Conservation (phyloP, 2,329 filamentous ascomycete genomes). For the Fusarium virguliforme region DNA sequence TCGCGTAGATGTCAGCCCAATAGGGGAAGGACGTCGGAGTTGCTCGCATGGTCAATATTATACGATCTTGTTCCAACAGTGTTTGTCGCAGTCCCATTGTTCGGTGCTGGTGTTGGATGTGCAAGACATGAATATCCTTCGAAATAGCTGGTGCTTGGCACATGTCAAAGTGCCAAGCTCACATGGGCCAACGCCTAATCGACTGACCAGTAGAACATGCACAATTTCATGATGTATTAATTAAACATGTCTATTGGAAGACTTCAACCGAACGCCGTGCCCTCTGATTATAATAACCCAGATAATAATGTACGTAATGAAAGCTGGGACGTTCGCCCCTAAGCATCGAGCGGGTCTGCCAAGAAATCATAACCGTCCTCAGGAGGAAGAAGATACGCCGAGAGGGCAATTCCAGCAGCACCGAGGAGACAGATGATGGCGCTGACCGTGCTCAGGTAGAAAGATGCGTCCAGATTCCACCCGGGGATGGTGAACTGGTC, state of each 20-base stretch:
- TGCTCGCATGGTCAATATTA: too few relatives aligned
- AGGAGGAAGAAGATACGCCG: conserved; percentile 79
- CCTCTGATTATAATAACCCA: conserved; percentile 10
- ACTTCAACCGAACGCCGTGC: conserved; percentile 24
- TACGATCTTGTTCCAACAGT: not conserved
- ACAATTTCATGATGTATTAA: not conserved
- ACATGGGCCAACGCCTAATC: not conserved
- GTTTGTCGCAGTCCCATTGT: not conserved
- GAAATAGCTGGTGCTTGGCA: too few relatives aligned
- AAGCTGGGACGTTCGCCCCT: conserved; percentile 24
- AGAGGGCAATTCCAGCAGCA: conserved; percentile 74
- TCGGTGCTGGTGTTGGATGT: not conserved
- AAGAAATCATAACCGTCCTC: conserved; percentile 90
- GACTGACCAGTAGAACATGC: not conserved
- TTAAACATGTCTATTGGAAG: conserved; percentile 7
- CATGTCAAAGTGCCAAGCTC: not conserved
- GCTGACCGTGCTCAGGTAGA: conserved; percentile 77
- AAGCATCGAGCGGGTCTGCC: conserved; percentile 69
- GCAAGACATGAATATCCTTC: too few relatives aligned
- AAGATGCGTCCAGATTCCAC: conserved; percentile 86
- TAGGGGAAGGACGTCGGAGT: too few relatives aligned
- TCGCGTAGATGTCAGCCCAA: too few relatives aligned
- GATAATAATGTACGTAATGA: conserved; percentile 3
- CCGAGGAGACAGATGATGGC: conserved; percentile 68
- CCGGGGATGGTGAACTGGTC: conserved; percentile 84